Evolutionary conservation across 139 green algal genomes (phyloP), one percentile per base, ranked within the genome.

Genomic region (Tetradesmus lagerheimii): DNA sequence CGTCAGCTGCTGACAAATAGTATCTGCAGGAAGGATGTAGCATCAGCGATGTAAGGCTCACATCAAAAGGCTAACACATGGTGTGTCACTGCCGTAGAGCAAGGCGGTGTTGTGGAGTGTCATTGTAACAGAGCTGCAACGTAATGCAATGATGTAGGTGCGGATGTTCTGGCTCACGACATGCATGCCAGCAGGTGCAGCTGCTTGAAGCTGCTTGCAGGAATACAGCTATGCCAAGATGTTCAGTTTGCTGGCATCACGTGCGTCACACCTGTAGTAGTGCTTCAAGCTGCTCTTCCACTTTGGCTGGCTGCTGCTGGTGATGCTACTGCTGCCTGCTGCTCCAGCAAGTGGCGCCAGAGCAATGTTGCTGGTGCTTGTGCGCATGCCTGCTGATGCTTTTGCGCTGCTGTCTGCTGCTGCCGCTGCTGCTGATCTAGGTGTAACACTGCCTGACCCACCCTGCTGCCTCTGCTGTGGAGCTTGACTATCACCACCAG

Each of bases 261-360:
- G 75, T n/a, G n/a, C n/a, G n/a, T n/a, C n/a, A n/a, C 37, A 80
- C 86, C 84, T 89, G 84, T 91, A 92, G 66, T 91, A 91, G 38
- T 91, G 84, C 64, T 85, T 43, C 1, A 84, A 34, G 41, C 74
- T 62, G 50, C 67, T 77, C 27, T 47, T 71, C 47, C 53, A 74
- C 27, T 29, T 66, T 29, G 12, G 29, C 27, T 43, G 77, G 43
- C 23, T 43, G 38, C 71, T 81, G 86, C 80, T 81, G 50, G 78
- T 53, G 25, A 12, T 89, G 66, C 45, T 39, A n/a, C n/a, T 86
- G 77, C 25, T 75, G 66, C 27, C 80, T 86, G 29, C 45, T 67
- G 50, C 25, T 23, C 27, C 11, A n/a, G 27, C 3, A 29, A 41
- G 9, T n/a, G 45, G 15, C 9, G 34, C 47, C 47, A 76, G 15